Conservation (phyloP, 306 rosid genomes). For the Carpinus viminea region DNA sequence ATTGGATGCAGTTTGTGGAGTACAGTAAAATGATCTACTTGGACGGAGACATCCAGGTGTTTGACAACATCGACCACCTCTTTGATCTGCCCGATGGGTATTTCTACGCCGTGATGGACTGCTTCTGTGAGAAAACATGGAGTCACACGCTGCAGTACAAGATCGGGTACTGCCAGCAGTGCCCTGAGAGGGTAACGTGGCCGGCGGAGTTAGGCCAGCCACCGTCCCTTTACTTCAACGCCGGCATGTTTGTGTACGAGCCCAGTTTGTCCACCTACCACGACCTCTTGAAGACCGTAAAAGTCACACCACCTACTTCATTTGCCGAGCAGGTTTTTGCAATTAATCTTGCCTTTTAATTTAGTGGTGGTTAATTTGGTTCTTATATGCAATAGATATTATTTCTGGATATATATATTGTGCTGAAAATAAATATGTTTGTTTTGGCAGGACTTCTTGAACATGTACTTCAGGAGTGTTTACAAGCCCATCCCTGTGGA, state of each 20-base stretch:
- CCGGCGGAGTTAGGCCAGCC: slow-evolving; percentile 50
- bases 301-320: slow-evolving; percentile 57
- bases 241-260: slow-evolving; percentile 79
- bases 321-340: slow-evolving; percentile 64
- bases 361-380: neutral
- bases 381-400: no score
- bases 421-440: neutral
- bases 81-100: slow-evolving; percentile 58
- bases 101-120: slow-evolving; percentile 76
- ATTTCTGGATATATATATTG: neutral
- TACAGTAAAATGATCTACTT: slow-evolving; percentile 68
- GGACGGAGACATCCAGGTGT: slow-evolving; percentile 79
- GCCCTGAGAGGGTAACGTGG: slow-evolving; percentile 65
- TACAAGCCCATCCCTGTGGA: slow-evolving; percentile 54
- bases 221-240: slow-evolving; percentile 77
- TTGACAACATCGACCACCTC: slow-evolving; percentile 62
- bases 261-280: slow-evolving; percentile 47
- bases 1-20: slow-evolving; percentile 64
- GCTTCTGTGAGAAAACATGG: slow-evolving; percentile 87
- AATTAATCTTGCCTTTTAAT: neutral
- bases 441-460: slow-evolving; percentile 50
- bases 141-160: slow-evolving; percentile 61
- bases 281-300: slow-evolving; percentile 42
- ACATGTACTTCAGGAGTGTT: slow-evolving; percentile 55
- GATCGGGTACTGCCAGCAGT: slow-evolving; percentile 75